Conservation (phyloP, 2,329 filamentous ascomycete genomes). For the Colletotrichum shisoi region DNA sequence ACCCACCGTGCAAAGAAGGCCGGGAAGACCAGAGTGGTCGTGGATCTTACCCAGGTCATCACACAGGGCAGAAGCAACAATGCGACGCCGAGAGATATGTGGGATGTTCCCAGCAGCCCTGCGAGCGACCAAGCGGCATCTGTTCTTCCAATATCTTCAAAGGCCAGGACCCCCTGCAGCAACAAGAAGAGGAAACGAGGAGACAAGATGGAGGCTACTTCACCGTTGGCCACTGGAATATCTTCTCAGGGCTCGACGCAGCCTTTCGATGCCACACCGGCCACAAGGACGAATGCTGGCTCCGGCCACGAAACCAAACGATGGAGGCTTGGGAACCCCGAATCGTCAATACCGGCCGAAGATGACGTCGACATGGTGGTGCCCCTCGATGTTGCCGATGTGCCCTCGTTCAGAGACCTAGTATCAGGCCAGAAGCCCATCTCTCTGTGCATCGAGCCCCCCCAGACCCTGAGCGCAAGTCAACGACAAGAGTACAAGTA, state of each 20-base stretch:
- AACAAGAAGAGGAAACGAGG: slow-evolving; percentile 30
- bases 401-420: slow-evolving; percentile 13
- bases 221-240: slow-evolving; percentile 18
- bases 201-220: slow-evolving; percentile 24
- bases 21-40: not conserved
- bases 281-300: slow-evolving; percentile 9
- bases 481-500: slow-evolving; percentile 54
- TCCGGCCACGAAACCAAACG: not conserved
- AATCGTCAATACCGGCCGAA: slow-evolving; percentile 1
- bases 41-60: slow-evolving; percentile 48
- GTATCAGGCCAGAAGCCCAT: slow-evolving; percentile 33
- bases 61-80: slow-evolving; percentile 45
- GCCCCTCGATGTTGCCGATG: slow-evolving; percentile 37
- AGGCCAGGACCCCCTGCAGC: slow-evolving; percentile 10
- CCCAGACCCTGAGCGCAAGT: slow-evolving; percentile 49
- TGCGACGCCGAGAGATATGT: slow-evolving; percentile 47
- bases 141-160: slow-evolving; percentile 6
- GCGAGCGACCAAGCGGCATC: slow-evolving; percentile 39
- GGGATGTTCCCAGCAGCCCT: slow-evolving; percentile 58
- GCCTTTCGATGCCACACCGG: slow-evolving; percentile 32
- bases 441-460: slow-evolving; percentile 48
- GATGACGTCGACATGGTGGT: slow-evolving; percentile 43
- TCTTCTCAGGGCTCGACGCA: slow-evolving; percentile 27
- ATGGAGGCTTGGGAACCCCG: not conserved
- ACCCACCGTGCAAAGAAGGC: slow-evolving; percentile 30